Base-by-base conservation (phyloP, 345 rosid species). In the Ceriops tagal region DNA sequence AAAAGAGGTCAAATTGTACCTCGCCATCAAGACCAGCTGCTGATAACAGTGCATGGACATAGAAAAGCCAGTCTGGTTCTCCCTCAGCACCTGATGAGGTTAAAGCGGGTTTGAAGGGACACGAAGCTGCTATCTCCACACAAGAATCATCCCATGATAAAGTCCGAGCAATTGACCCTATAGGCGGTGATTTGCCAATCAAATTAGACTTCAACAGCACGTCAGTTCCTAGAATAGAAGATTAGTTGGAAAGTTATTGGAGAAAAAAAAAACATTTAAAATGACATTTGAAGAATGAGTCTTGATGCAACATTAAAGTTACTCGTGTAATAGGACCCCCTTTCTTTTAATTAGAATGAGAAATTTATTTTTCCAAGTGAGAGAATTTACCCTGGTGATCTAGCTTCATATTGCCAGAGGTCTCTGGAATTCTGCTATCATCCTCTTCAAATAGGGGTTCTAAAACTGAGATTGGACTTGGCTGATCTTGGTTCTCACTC, bases 401-500 rank as follows among this genome's bases (percentile, higher is more conserved):
- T 60, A 67, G 78, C 78, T 83, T 88, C 37, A 76, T 37, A 70
- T 61, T 73, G 47, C 81, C 79, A 63, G 79, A 80, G 31, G 68
- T 78, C 76, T 81, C 91, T 22, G 77, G 69, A 70, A 65, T 71
- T 71, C 69, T 26, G 64, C 60, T 79, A 75, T 82, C 83, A 78
- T 90, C 91, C 77, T 92, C 96, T 60, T 88, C 86, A 35, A 89
- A 92, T 53, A 78, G 82, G 8, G 80, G 83, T 32, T 92, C 89
- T 77, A 96, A 78, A 83, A 89, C 97, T 5, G 99, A 92, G 47
- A 86, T 85, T 56, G 97, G 99, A 75, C 98, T 96, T 35, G 92
- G 98, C 76, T 92, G 99, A 82, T 90, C 97, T 80, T 84, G 96
- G 85, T 82, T 91, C 80, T 87, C 90, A 62, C 66, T 82, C 34